Evolutionary conservation across 352 stramenopile species (phyloP), one percentile per base, ranked within the genome.

Genomic region (Phytophthora meadii): DNA sequence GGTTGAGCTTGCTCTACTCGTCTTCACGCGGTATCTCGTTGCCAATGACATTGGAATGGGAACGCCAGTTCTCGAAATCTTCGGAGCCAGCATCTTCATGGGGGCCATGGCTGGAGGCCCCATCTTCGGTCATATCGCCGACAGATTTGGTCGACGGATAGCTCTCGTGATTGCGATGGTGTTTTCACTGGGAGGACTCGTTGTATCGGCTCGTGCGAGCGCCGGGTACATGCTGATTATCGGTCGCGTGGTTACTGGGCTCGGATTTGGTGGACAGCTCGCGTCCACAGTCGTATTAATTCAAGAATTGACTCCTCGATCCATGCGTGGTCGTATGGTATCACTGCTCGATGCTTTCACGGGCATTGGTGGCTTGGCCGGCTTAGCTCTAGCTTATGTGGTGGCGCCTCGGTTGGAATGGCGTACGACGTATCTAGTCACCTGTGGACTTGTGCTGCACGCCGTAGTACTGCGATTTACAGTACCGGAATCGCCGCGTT

Each of bases 401-500:
- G 45, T 77, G 6, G 73, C 60, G 2, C 73, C 72, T 27, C 37
- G 41, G 25, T 30, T 83, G 32, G 55, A 54, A 46, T 85, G 74
- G 77, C 72, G 74, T 27, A 61, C 54, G 1, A 68, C 77, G 9
- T 85, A 81, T 37, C 15, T 70, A 7, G 19, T 48, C 3, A 50
- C 69, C 2, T 70, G 49, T 28, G 61, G 57, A 17, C 36, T 77
- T 32, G 69, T 76, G 28, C 3, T 81, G 22, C 68, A 74, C 34
- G 56, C 63, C 4, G 27, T 56, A n/a, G 53, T 71, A 30, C 14
- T 75, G 28, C 56, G 58, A 9, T 54, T 77, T 28, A 57, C 41
- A 4, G 15, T 83, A 27, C 68, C 74, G 27, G 77, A 85, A 42
- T 85, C 77, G 9, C 77, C 77, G 44, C 72, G 71, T n/a, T 85